Percentiles rank a stretch among this genome's conserved stretches.
These are phyloP conservation scores for Microcyclospora pomicola DNA, from an alignment of 2,329 filamentous ascomycete species.

Conservation along the genomic window DNA sequence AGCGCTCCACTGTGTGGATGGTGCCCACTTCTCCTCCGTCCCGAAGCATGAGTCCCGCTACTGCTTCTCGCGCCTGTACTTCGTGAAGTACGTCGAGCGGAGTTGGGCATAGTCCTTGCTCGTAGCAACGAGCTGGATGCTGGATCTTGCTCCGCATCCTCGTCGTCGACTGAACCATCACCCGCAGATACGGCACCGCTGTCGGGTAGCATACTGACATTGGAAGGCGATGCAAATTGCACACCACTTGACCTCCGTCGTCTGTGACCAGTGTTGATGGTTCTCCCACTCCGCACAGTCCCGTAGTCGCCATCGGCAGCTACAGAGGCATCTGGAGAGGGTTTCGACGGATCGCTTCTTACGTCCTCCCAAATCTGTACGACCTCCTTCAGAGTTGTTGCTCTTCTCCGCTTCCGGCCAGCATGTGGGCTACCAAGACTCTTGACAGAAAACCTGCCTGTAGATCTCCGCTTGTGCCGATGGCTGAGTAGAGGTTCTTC, in stretches of 20 bases:
- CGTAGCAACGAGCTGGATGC: constrained; percentile 3
- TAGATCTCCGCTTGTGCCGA: constrained; percentile 1
- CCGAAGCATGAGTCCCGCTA: constrained; percentile 7
- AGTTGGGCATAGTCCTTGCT: constrained; percentile 9
- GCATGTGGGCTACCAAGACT: constrained; percentile 2
- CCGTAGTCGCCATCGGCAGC: background rate
- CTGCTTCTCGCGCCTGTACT: constrained; percentile 9
- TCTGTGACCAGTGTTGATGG: background rate
- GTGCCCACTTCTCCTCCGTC: constrained; percentile 5
- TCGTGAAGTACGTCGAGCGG: background rate
- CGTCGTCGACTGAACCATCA: constrained; percentile 7
- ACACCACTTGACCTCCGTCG: background rate
- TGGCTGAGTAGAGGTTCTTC: constrained; percentile 2
- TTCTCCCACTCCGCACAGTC: background rate
- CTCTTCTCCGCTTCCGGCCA: constrained; percentile 15
- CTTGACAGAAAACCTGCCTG: constrained; percentile 2
- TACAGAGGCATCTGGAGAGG: background rate
- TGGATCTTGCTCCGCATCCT: constrained; percentile 5
- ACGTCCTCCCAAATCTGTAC: constrained; percentile 21
- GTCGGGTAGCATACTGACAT: too few species aligned
- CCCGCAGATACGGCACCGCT: too few species aligned
- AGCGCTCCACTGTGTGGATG: constrained; percentile 15
- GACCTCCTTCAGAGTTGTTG: constrained; percentile 20
- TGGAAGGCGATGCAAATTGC: background rate
- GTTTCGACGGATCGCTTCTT: too few species aligned